Base-by-base conservation (phyloP, 1,284 basidiomycete genomes). In the Clitocybe nebularis region DNA sequence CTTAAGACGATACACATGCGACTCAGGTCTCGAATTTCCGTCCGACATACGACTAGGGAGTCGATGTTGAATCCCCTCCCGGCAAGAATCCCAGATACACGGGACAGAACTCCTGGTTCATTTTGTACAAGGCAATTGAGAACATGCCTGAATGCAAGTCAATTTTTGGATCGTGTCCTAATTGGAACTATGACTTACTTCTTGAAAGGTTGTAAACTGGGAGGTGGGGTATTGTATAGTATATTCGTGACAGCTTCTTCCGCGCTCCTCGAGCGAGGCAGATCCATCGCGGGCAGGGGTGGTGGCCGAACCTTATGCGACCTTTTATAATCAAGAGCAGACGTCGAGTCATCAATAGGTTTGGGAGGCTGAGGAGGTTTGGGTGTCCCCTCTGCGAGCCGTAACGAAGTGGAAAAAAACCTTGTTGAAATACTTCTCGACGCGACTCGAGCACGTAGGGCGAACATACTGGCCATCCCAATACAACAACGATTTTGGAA, bases 111-210 rank as follows among this genome's bases (percentile, higher is more conserved):
- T 63, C 96, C 96, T 2, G 96, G 96, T 68, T 99, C 96, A 63
- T 99, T 98, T 69, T 99, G 96, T 5, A 99, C 96, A 48, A 99
- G 82, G 67, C 94, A 98, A 71, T 99, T 99, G 52, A 99, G 78
- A 46, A 95, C 83, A 62, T 99, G 96, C 62, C 93, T 89, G 60
- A 37, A 47, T 14, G 30, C n/a, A n/a, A n/a, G n/a, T n/a, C n/a
- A 44, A 50, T 23, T 20, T 24, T 35, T 43, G 23, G 46, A 29
- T 23, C 28, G 43, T 23, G 25, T 46, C 24, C 41, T n/a, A 14
- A 29, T 36, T 13, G 10, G 10, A 20, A 38, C 9, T 23, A 26
- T 20, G 33, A 70, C 78, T 48, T 51, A 93, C 89, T 91, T 90
- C 79, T 96, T 97, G 71, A 86, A 96, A 1, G 94, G 94, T 63